These are phyloP conservation scores for Mycena albidolilacea DNA, from an alignment of 768 basidiomycete genomes.

Conservation along the genomic window DNA sequence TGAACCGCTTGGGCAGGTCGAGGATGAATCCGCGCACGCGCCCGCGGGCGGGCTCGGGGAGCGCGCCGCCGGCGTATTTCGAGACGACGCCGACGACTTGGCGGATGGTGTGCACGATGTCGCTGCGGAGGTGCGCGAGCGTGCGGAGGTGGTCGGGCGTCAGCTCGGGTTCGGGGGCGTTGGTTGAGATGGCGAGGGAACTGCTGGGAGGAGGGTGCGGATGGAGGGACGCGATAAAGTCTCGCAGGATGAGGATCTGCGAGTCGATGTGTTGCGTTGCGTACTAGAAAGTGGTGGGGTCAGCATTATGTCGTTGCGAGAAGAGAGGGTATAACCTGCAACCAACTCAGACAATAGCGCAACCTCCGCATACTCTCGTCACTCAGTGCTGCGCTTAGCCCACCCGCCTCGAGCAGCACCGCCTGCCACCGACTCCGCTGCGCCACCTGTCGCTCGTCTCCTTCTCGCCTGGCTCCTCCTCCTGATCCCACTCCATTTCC, in stretches of 20 bases:
- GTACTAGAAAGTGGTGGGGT: slow-evolving; percentile 64
- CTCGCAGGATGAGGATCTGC: slow-evolving; percentile 87
- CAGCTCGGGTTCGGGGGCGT: slow-evolving; percentile 45
- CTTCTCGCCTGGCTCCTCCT: neutral
- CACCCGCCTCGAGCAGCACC: slow-evolving; percentile 88
- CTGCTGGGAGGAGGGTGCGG: slow-evolving; percentile 54
- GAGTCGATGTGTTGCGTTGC: slow-evolving; percentile 91
- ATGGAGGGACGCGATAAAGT: slow-evolving; percentile 84
- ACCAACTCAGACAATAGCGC: slow-evolving; percentile 90
- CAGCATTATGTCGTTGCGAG: neutral
- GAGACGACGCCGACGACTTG: slow-evolving; percentile 91
- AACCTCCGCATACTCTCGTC: slow-evolving; percentile 92
- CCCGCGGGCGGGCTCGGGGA: slow-evolving; percentile 86
- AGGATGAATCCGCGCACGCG: slow-evolving; percentile 85
- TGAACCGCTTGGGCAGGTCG: slow-evolving; percentile 66
- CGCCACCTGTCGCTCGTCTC: slow-evolving; percentile 63
- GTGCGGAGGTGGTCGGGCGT: slow-evolving; percentile 70
- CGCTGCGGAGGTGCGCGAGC: slow-evolving; percentile 80
- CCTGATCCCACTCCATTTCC: slow-evolving; percentile 19
- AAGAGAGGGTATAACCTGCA: slow-evolving; percentile 68
- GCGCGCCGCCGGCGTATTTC: slow-evolving; percentile 87
- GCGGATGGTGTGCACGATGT: slow-evolving; percentile 91
- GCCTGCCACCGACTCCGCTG: slow-evolving; percentile 90
- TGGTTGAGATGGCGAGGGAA: slow-evolving; percentile 35
- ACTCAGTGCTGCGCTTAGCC: slow-evolving; percentile 88